These are phyloP conservation scores for Biancaea sappan DNA, from an alignment of 306 rosid species.

Conservation along the genomic window DNA sequence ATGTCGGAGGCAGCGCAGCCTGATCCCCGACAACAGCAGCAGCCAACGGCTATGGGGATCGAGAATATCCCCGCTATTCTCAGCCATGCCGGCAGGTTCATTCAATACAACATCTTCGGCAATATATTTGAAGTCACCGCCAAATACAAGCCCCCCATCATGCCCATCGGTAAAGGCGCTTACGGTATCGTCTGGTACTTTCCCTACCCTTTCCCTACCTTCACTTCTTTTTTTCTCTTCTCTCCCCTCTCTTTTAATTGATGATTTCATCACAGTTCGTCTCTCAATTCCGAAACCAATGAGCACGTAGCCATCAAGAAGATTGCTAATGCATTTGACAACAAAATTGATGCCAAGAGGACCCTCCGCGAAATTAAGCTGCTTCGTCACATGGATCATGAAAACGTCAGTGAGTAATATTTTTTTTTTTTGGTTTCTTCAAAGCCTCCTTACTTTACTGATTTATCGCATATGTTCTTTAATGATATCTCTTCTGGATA, in stretches of 20 bases:
- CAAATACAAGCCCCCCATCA: slow-evolving; percentile 91
- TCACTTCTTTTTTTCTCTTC: not conserved
- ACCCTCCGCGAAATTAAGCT: slow-evolving; percentile 97
- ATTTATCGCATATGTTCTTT: not conserved
- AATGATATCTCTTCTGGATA: not conserved
- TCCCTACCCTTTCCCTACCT: not conserved
- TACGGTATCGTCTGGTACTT: slow-evolving; percentile 90
- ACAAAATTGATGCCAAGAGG: slow-evolving; percentile 90
- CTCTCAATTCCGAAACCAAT: slow-evolving; percentile 85
- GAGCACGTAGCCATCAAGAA: slow-evolving; percentile 98
- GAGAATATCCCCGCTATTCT: slow-evolving; percentile 27
- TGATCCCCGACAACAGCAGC: slow-evolving; percentile 41
- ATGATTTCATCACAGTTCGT: slow-evolving; percentile 54
- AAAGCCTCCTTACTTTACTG: not conserved
- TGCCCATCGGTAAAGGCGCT: slow-evolving; percentile 95
- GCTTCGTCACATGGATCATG: slow-evolving; percentile 92
- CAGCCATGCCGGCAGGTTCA: slow-evolving; percentile 88
- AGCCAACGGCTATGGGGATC: slow-evolving; percentile 29
- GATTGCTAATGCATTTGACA: slow-evolving; percentile 95
- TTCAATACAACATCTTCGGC: slow-evolving; percentile 92
- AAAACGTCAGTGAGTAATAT: slow-evolving; percentile 62
- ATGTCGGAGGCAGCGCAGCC: slow-evolving; percentile 62
- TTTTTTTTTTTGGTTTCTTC: not conserved
- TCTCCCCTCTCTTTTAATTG: not conserved
- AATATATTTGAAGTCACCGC: slow-evolving; percentile 93